Evolutionary conservation across 352 stramenopile species (phyloP), one percentile per base, ranked within the genome.

Genomic region (Nothophytophthora sp.): DNA sequence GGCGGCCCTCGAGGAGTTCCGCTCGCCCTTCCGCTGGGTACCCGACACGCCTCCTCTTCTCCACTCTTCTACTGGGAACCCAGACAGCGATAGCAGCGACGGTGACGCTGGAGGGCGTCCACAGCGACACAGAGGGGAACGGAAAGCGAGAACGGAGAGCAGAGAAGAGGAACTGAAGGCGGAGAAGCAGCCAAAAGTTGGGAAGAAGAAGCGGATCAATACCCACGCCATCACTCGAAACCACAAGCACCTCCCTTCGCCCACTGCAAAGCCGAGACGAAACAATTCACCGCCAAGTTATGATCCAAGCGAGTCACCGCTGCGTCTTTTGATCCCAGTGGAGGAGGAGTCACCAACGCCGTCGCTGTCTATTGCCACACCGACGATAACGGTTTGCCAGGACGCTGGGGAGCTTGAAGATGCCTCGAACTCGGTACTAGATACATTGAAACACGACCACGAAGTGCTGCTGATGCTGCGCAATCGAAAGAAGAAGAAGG

Each of bases 1-100:
- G 12, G 55, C 78, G 55, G 77, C 81, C 15, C 57, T 92, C 22
- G 61, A 76, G 18, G 79, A 92, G 32, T 92, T 88, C 38, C 68
- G 75, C 15, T 76, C 75, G 35, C 78, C 75, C 6, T 89, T 89
- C 29, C 24, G 68, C 9, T 88, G 77, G 74, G 53, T 73, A 4
- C 38, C 38, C 1, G 44, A 60, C 11, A 33, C 42, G 45, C 50
- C 52, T 24, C 43, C 46, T 38, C 20, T 15, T 12, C 10, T 35
- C 29, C 29, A 20, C 20, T 53, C 33, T 4, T 39, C 49, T 12
- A 40, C 51, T 33, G 44, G 15, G 15, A 49, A 34, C 2, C 59
- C 60, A 7, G 41, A 51, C 25, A 45, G 45, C 25, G 32, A 29
- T 3, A 33, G 20, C 5, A 42, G 20, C 33, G 30, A 45, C 11